These are phyloP conservation scores for Stromatinia cepivora DNA, from an alignment of 2,329 filamentous ascomycete genomes.

Conservation along the genomic window DNA sequence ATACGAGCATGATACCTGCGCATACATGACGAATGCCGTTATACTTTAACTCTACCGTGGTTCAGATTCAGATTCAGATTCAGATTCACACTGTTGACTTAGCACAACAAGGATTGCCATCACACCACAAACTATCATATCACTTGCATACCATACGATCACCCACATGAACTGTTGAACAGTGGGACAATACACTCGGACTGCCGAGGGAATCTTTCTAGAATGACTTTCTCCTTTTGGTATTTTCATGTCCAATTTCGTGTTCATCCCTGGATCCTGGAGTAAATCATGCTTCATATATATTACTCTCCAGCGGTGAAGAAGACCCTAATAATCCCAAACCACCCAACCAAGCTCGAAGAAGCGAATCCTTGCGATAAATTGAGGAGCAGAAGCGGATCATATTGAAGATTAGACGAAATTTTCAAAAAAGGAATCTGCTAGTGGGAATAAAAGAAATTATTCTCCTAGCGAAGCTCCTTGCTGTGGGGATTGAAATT, in stretches of 20 bases:
- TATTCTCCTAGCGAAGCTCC: constrained; percentile 13
- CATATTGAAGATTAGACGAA: background rate
- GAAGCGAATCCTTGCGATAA: background rate
- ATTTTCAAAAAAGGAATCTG: background rate
- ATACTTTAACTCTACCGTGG: constrained; percentile 8
- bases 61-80: background rate
- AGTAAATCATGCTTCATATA: constrained; percentile 7
- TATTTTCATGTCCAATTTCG: constrained; percentile 8
- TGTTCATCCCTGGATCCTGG: background rate
- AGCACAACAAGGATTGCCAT: background rate
- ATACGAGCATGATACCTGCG: constrained; percentile 2
- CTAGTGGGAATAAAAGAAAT: background rate
- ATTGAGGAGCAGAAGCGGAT: background rate
- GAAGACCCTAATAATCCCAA: background rate
- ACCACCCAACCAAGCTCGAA: background rate
- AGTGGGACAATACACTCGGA: constrained; percentile 4
- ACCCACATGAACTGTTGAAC: constrained; percentile 10
- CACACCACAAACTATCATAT: constrained; percentile 2
- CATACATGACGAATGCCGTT: background rate
- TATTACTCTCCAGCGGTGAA: constrained; percentile 4
- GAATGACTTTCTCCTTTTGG: background rate
- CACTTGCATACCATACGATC: constrained; percentile 16
- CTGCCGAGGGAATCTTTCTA: background rate
- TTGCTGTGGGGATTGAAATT: background rate
- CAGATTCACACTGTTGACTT: background rate